Evolutionary conservation across 192 early-diverging fungal species (phyloP).

Genomic region (Umbelopsis vinacea): DNA sequence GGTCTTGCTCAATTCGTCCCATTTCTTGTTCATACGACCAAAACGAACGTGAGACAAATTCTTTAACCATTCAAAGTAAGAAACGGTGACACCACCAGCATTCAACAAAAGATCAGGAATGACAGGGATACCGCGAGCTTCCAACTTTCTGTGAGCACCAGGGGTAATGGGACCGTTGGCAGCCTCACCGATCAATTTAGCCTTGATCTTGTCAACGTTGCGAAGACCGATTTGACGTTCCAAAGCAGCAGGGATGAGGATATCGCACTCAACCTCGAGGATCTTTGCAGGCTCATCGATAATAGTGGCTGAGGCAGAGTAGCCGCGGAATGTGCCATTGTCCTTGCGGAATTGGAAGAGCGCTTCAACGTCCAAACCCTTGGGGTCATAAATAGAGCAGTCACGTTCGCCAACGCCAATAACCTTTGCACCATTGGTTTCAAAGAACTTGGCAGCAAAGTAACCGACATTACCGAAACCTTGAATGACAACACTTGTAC

Average conservation of each 20-base stretch:
- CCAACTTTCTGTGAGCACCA: slow-evolving; percentile 69
- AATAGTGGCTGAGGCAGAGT: slow-evolving; percentile 59
- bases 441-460: slow-evolving; percentile 83
- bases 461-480: slow-evolving; percentile 89
- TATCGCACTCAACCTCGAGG: slow-evolving; percentile 80
- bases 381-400: slow-evolving; percentile 62
- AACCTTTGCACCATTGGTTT: slow-evolving; percentile 78
- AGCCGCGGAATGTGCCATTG: slow-evolving; percentile 71
- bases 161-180: slow-evolving; percentile 84
- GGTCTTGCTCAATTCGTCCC: slow-evolving; percentile 78
- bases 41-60: slow-evolving; percentile 84
- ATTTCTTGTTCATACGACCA: slow-evolving; percentile 83
- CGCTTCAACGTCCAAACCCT: slow-evolving; percentile 70
- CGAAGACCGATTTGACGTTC: slow-evolving; percentile 78
- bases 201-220: slow-evolving; percentile 75
- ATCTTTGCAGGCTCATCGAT: slow-evolving; percentile 57
- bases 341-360: slow-evolving; percentile 66
- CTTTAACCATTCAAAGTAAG: slow-evolving; percentile 86
- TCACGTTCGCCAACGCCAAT: slow-evolving; percentile 76
- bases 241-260: slow-evolving; percentile 81
- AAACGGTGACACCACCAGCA: slow-evolving; percentile 85
- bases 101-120: slow-evolving; percentile 81
- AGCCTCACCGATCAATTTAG: slow-evolving; percentile 82
- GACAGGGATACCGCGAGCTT: slow-evolving; percentile 61
- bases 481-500: slow-evolving; percentile 72